phyloP scores from a whole-genome alignment of 176 grass and related monocot genomes.

The Microstegium vimineum region DNA sequence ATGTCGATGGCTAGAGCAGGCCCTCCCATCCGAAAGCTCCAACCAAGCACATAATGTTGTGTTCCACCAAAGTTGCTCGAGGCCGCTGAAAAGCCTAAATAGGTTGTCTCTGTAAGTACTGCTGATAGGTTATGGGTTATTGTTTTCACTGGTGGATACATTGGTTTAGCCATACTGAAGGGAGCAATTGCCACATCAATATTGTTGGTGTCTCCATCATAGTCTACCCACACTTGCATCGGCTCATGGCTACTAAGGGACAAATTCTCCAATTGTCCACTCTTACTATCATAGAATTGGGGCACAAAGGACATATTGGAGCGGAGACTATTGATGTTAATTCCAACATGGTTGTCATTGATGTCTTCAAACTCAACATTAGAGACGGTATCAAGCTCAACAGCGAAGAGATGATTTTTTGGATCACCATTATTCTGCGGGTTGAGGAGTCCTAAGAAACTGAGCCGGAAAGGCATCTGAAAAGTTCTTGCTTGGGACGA shows the following conservation, averaged over 20 bases:
- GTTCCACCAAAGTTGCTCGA: background rate
- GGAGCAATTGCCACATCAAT: background rate
- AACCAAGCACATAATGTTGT: background rate
- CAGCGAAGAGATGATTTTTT: background rate
- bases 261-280: background rate
- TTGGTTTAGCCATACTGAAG: background rate
- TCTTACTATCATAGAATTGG: background rate
- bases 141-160: background rate
- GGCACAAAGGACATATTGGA: background rate
- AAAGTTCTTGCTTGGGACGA: background rate
- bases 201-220: background rate
- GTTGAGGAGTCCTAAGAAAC: background rate
- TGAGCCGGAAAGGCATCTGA: background rate
- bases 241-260: too few species aligned
- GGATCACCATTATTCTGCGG: background rate
- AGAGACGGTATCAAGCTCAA: background rate
- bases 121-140: background rate
- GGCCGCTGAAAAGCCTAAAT: background rate
- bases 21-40: background rate
- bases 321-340: background rate
- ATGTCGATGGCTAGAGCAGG: background rate
- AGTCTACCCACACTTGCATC: background rate
- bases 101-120: background rate
- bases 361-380: background rate
- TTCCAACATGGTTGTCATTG: background rate